phyloP scores from a whole-genome alignment of 306 rosid species.

The Cucumis melo region DNA sequence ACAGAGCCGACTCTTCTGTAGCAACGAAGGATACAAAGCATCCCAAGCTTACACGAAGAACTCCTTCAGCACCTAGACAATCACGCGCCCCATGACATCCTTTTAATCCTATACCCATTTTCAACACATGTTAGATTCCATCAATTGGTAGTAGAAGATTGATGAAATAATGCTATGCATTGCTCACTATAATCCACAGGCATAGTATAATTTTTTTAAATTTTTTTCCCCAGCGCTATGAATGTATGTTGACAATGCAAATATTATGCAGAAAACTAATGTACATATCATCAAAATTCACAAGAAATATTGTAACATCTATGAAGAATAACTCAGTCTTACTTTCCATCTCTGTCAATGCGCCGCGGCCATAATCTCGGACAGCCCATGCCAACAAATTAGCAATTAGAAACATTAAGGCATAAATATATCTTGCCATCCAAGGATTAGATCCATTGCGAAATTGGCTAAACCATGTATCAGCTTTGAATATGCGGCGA shows the following conservation, averaged over 20 bases:
- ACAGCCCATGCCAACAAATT: slow-evolving; percentile 87
- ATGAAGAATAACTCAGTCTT: slow-evolving; percentile 16
- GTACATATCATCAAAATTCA: too few species aligned
- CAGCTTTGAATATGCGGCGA: slow-evolving; percentile 2
- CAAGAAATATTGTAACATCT: too few species aligned
- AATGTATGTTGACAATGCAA: too few species aligned
- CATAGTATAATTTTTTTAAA: too few species aligned
- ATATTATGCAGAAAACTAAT: too few species aligned
- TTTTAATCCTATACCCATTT: slow-evolving; percentile 37
- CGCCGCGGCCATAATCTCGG: slow-evolving; percentile 53
- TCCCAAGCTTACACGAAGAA: slow-evolving; percentile 89
- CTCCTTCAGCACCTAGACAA: slow-evolving; percentile 85
- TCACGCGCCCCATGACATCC: slow-evolving; percentile 54
- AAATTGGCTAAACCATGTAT: slow-evolving; percentile 20
- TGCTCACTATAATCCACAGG: background rate
- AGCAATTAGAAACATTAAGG: slow-evolving; percentile 50
- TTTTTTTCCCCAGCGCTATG: too few species aligned
- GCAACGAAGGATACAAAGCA: slow-evolving; percentile 75
- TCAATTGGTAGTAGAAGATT: background rate
- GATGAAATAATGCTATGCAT: background rate
- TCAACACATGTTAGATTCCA: background rate
- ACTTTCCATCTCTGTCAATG: slow-evolving; percentile 57
- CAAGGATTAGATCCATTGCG: slow-evolving; percentile 72
- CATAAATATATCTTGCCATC: slow-evolving; percentile 95
- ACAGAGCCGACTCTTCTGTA: background rate